A percentile compares a stretch with the other conserved stretches of the same genome.
Conservation (phyloP, 1,284 basidiomycete genomes). For the Tylopilus sp. region DNA sequence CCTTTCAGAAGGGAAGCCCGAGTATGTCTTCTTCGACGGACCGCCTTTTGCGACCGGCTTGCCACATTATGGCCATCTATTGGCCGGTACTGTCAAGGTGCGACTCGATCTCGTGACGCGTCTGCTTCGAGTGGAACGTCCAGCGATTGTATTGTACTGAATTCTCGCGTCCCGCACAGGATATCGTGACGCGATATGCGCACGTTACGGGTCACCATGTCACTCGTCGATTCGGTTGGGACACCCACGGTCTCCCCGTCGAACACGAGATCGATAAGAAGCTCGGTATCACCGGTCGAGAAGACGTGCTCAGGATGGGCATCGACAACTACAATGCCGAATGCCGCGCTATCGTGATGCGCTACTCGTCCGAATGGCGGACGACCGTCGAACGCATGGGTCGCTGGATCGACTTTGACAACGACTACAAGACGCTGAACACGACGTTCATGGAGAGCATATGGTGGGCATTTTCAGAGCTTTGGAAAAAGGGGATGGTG, state of each 20-base stretch:
- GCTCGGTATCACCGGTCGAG: conserved; percentile 88
- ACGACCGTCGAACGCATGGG: conserved; percentile 96
- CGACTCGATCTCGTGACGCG: conserved; percentile 16
- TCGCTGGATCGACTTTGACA: conserved; percentile 99
- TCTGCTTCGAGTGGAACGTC: neutral
- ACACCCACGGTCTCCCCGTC: conserved; percentile 97
- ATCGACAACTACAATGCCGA: conserved; percentile 98
- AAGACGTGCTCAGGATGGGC: conserved; percentile 94
- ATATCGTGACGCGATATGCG: conserved; percentile 95
- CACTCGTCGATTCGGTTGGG: conserved; percentile 97
- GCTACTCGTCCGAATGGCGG: conserved; percentile 93
- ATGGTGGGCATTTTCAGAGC: conserved; percentile 98
- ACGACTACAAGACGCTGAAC: conserved; percentile 98
- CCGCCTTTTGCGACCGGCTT: conserved; percentile 97
- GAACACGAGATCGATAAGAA: conserved; percentile 99
- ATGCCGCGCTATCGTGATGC: conserved; percentile 97
- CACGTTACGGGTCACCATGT: conserved; percentile 94
- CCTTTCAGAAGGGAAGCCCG: conserved; percentile 84
- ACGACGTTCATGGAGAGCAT: conserved; percentile 95
- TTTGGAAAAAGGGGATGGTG: conserved; percentile 91
- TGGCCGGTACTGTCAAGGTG: conserved; percentile 95
- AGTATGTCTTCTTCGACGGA: conserved; percentile 96
- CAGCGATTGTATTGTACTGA: neutral
- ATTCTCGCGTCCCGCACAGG: conserved; percentile 44
- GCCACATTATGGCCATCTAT: conserved; percentile 93